Percentiles rank a stretch among this genome's conserved stretches.
Conservation (phyloP, 176 grass and related monocot species). For the Microstegium vimineum region DNA sequence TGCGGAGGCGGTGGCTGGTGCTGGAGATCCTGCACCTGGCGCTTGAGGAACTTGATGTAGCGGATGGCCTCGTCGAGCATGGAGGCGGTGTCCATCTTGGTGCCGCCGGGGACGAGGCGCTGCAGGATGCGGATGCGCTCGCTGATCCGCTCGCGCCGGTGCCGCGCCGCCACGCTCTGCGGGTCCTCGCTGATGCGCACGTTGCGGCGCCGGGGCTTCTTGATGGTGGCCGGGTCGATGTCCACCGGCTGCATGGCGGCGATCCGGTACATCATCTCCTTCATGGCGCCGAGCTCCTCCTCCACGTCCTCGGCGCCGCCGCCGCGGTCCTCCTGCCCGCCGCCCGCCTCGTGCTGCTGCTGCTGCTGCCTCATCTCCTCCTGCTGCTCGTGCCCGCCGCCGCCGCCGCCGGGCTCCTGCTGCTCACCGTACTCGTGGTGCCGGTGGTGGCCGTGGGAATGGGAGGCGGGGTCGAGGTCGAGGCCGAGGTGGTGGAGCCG, state of each 20-base stretch:
- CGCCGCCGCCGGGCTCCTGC: background rate
- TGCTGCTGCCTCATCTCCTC: conserved; percentile 31
- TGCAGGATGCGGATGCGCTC: conserved; percentile 89
- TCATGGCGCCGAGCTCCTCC: conserved; percentile 78
- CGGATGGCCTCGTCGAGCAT: conserved; percentile 95
- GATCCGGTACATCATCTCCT: conserved; percentile 99
- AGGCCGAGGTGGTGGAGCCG: conserved; percentile 41
- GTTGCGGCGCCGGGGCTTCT: conserved; percentile 75
- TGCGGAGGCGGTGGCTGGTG: conserved; percentile 24
- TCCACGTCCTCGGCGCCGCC: conserved; percentile 32
- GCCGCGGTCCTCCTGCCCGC: background rate
- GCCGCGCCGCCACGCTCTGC: conserved; percentile 82
- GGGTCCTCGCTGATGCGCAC: conserved; percentile 93
- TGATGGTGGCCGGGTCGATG: conserved; percentile 86
- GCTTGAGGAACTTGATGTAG: conserved; percentile 95
- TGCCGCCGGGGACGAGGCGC: conserved; percentile 82
- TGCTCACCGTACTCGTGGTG: background rate
- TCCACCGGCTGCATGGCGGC: conserved; percentile 91
- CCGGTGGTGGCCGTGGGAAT: conserved; percentile 29
- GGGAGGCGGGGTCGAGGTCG: conserved; percentile 26
- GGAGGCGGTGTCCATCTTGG: conserved; percentile 95
- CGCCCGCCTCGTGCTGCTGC: background rate
- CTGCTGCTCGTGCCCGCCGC: conserved; percentile 5
- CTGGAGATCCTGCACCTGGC: conserved; percentile 81
- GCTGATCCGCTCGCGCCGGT: conserved; percentile 82